These are phyloP conservation scores for Fraxinus nigra DNA, from an alignment of 305 asterid species.

Conservation along the genomic window DNA sequence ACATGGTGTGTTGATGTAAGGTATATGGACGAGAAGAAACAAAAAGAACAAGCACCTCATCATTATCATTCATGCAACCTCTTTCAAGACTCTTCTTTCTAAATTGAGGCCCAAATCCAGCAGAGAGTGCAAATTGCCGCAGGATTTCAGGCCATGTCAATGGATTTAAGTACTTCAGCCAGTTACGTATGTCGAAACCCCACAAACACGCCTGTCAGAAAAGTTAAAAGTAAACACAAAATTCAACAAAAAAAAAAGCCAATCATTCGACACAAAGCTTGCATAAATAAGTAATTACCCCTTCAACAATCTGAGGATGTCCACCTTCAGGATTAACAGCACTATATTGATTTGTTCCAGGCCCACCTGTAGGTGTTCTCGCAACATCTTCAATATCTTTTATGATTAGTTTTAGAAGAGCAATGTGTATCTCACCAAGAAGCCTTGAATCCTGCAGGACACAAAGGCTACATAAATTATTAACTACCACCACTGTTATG, in stretches of 20 bases:
- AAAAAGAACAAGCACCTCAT: constrained; percentile 55
- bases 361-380: constrained; percentile 95
- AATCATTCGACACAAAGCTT: background rate
- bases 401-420: constrained; percentile 71
- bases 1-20: background rate
- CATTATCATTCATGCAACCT: constrained; percentile 46
- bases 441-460: constrained; percentile 82
- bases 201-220: constrained; percentile 76
- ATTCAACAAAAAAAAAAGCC: constrained; percentile 1
- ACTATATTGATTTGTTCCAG: constrained; percentile 95
- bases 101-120: constrained; percentile 94
- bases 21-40: background rate
- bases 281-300: constrained; percentile 59
- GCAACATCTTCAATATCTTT: constrained; percentile 97
- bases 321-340: constrained; percentile 98
- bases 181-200: constrained; percentile 92
- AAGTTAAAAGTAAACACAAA: constrained; percentile 24
- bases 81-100: constrained; percentile 64
- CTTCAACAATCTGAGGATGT: constrained; percentile 94
- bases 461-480: constrained; percentile 15
- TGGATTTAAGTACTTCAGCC: constrained; percentile 88
- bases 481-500: background rate
- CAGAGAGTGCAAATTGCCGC: constrained; percentile 89
- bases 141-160: constrained; percentile 95
- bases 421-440: constrained; percentile 78